Conservation (phyloP, 768 basidiomycete genomes). For the Suillus subluteus region DNA sequence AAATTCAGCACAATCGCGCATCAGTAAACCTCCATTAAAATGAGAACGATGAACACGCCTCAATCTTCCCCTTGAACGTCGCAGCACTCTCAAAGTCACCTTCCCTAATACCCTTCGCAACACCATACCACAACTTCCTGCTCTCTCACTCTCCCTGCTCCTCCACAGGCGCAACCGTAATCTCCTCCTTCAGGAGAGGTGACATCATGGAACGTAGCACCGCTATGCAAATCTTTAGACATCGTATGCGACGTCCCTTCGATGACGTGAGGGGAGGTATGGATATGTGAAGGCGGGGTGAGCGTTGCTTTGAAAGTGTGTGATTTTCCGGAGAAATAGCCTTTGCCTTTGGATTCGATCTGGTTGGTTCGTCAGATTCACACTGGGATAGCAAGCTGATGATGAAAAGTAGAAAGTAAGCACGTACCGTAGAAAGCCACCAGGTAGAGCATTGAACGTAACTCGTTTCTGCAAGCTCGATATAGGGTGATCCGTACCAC, state of each 20-base stretch:
- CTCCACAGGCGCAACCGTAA: conserved; percentile 59
- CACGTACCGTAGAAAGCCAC: conserved; percentile 53
- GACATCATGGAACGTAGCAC: conserved; percentile 76
- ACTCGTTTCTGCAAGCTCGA: conserved; percentile 84
- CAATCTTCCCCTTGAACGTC: conserved; percentile 86
- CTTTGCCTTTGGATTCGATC: conserved; percentile 96
- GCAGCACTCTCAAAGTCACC: conserved; percentile 93
- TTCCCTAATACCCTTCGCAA: conserved; percentile 88
- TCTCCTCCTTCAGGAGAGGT: conserved; percentile 73
- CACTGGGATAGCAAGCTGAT: conserved; percentile 30
- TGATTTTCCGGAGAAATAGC: conserved; percentile 92
- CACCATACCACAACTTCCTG: conserved; percentile 79
- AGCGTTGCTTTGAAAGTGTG: conserved; percentile 90
- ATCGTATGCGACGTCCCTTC: conserved; percentile 84
- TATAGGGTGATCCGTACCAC: conserved; percentile 90
- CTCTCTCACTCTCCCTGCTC: conserved; percentile 88
- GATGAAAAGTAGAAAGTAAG: background rate
- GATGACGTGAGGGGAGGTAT: conserved; percentile 52
- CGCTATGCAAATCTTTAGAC: conserved; percentile 52
- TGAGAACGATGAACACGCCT: conserved; percentile 38
- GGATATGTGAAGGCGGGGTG: conserved; percentile 49
- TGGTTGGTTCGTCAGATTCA: conserved; percentile 40
- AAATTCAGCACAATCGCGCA: too few relatives aligned
- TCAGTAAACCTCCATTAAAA: background rate
- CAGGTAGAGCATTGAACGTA: conserved; percentile 75